Conservation (phyloP, 176 grass and related monocot species). For the Oryza rufipogon region DNA sequence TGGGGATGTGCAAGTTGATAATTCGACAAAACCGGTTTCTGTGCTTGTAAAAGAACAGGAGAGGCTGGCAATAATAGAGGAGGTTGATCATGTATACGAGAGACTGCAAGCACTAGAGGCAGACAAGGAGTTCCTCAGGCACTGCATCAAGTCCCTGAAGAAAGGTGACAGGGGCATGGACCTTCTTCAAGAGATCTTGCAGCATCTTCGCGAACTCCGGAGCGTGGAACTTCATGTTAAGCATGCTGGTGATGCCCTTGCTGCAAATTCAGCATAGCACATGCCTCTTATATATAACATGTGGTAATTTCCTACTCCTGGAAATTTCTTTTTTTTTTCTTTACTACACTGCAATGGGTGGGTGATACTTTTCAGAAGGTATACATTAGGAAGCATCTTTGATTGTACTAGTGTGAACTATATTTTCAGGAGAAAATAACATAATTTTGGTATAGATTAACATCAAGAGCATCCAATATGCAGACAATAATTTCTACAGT, state of each 20-base stretch:
- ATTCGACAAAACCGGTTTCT: slow-evolving; percentile 19
- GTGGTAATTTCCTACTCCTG: slow-evolving; percentile 31
- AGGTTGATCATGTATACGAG: slow-evolving; percentile 81
- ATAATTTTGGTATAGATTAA: background rate
- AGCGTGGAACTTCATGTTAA: slow-evolving; percentile 72
- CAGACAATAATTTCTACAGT: background rate
- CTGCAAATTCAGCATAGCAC: slow-evolving; percentile 44
- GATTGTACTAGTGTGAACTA: background rate
- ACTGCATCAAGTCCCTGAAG: slow-evolving; percentile 90
- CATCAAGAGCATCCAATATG: background rate
- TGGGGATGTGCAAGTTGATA: slow-evolving; percentile 21
- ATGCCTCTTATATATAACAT: background rate
- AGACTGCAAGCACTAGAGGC: slow-evolving; percentile 87
- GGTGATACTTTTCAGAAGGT: background rate
- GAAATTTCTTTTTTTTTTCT: background rate
- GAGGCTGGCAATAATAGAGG: slow-evolving; percentile 71
- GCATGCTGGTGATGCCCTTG: slow-evolving; percentile 53
- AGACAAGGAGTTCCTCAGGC: slow-evolving; percentile 94
- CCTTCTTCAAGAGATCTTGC: slow-evolving; percentile 92
- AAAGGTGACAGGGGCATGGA: slow-evolving; percentile 85
- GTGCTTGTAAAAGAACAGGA: slow-evolving; percentile 52
- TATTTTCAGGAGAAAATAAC: background rate
- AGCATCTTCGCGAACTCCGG: slow-evolving; percentile 88
- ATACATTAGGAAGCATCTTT: background rate
- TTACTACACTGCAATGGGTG: background rate